A percentile compares a stretch with the other conserved stretches of the same genome.
Conservation (phyloP, 495 filamentous ascomycete genomes). For the Poronia punctata region DNA sequence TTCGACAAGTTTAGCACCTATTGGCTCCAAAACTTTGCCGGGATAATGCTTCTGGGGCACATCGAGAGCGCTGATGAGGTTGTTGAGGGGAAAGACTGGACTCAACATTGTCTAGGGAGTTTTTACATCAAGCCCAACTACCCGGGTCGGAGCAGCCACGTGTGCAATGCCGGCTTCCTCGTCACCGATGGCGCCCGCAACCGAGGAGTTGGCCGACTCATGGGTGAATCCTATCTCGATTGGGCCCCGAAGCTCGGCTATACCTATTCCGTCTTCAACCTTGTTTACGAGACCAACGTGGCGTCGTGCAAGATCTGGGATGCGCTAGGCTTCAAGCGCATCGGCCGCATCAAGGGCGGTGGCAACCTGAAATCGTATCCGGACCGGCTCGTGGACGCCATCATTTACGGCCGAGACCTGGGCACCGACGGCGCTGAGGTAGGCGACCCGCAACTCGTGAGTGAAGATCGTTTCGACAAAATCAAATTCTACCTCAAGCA, state of each 20-base stretch:
- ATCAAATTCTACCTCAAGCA: constrained; percentile 96
- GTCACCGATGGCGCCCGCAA: constrained; percentile 87
- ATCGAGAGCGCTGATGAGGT: constrained; percentile 53
- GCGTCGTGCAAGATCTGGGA: constrained; percentile 96
- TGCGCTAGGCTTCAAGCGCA: constrained; percentile 93
- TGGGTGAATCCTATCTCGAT: constrained; percentile 91
- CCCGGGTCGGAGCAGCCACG: constrained; percentile 88
- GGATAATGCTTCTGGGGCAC: constrained; percentile 85
- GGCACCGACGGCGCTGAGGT: constrained; percentile 25
- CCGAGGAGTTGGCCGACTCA: constrained; percentile 80
- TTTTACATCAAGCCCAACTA: constrained; percentile 99
- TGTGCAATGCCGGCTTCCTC: constrained; percentile 93
- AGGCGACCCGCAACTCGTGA: constrained; percentile 75
- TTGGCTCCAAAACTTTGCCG: constrained; percentile 94
- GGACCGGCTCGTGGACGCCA: constrained; percentile 80
- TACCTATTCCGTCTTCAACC: constrained; percentile 93
- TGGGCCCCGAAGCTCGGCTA: constrained; percentile 95
- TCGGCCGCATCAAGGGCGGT: constrained; percentile 82
- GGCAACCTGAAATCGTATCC: constrained; percentile 79
- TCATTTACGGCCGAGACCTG: constrained; percentile 91
- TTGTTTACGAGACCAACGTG: constrained; percentile 96
- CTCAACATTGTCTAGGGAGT: constrained; percentile 77
- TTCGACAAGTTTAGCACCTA: constrained; percentile 73
- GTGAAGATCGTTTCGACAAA: constrained; percentile 97
- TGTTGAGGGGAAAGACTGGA: constrained; percentile 71